Conservation (phyloP, 257 asterid genomes). For the Capsicum rhomboideum region DNA sequence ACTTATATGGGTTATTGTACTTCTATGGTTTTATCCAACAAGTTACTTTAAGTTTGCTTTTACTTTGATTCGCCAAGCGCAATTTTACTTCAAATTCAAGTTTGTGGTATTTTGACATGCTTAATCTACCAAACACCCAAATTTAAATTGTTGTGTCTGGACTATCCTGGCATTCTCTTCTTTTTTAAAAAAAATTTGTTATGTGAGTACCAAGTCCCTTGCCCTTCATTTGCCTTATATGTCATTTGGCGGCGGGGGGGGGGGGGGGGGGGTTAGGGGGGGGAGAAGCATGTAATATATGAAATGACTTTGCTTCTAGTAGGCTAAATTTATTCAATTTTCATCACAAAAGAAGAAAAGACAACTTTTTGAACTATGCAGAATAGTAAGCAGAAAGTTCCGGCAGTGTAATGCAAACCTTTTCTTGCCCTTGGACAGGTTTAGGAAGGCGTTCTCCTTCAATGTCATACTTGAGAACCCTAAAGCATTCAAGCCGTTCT, state of each 20-base stretch:
- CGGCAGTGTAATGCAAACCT: constrained; percentile 34
- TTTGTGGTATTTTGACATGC: not conserved
- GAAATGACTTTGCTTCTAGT: not conserved
- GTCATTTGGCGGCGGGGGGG: not conserved
- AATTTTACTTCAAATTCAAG: not conserved
- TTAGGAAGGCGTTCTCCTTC: constrained; percentile 93
- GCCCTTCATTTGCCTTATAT: not conserved
- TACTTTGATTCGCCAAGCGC: not conserved
- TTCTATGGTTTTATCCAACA: not conserved
- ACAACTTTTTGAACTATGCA: not conserved
- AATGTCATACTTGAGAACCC: constrained; percentile 73
- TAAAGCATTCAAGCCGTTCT: constrained; percentile 89
- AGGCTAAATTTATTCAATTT: not conserved
- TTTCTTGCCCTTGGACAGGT: constrained; percentile 75
- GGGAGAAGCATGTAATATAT: too few species aligned
- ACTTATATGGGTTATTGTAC: not conserved
- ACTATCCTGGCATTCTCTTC: not conserved
- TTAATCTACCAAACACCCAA: not conserved
- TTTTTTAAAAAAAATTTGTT: too few species aligned
- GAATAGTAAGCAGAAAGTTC: not conserved
- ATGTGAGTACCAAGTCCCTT: not conserved
- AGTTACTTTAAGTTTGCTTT: not conserved
- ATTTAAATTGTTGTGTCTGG: not conserved
- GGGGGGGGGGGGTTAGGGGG: too few species aligned
- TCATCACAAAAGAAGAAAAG: not conserved